phyloP scores from a whole-genome alignment of 192 early-diverging fungal genomes.

The Coemansia sp. region DNA sequence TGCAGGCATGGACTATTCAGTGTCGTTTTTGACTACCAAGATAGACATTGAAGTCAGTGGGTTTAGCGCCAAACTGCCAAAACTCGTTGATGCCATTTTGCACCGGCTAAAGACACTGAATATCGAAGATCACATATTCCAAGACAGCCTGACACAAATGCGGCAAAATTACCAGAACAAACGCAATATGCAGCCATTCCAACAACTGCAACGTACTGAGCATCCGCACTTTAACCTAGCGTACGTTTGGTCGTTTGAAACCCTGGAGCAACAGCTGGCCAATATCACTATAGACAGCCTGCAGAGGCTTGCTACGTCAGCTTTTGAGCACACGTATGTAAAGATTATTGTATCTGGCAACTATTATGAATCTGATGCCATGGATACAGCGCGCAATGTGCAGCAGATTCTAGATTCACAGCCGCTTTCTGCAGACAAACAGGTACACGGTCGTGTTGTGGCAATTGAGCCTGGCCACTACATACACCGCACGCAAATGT shows the following conservation, averaged over 20 bases:
- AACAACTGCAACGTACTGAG: background rate
- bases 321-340: constrained; percentile 45
- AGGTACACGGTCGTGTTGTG: background rate
- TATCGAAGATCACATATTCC: background rate
- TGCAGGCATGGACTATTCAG: background rate
- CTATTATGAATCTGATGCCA: constrained; percentile 58
- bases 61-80: background rate
- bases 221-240: background rate
- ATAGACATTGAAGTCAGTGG: background rate
- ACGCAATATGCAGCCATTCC: background rate
- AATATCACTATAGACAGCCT: background rate
- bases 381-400: constrained; percentile 55
- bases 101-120: background rate
- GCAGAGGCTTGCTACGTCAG: background rate
- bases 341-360: constrained; percentile 83
- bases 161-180: background rate
- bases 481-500: constrained; percentile 13
- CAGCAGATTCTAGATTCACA: constrained; percentile 58
- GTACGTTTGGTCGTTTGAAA: background rate
- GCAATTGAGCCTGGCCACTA: constrained; percentile 25
- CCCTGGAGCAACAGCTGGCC: background rate
- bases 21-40: background rate
- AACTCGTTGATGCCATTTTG: background rate
- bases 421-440: constrained; percentile 35
- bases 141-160: background rate